Evolutionary conservation across 2,329 filamentous ascomycete genomes (phyloP), one percentile per base, ranked within the genome.

Genomic region (Colletotrichum nymphaeae): DNA sequence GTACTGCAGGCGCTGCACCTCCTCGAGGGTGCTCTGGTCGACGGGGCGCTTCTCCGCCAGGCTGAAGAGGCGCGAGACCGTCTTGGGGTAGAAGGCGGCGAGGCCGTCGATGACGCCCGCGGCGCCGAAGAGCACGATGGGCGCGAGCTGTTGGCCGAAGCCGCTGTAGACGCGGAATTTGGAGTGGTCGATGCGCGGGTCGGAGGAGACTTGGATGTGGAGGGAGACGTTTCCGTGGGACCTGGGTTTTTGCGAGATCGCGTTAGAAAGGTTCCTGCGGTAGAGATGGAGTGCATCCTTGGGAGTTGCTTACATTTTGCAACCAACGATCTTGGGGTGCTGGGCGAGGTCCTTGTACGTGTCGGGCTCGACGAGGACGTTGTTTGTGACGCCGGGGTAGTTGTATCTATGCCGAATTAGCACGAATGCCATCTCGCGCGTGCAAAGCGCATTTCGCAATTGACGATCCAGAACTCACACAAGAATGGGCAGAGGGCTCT

Each of bases 101-200:
- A 92, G 84, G 19, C 90, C 92, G 74, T 93, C 92, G 72, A 93
- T 93, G 28, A 91, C 90, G 19, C 91, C 91, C 7, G 88, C 90
- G 19, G 89, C 90, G 59, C 91, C 90, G 71, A 93, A 88, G 46
- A 88, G 83, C 1, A 93, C 85, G 19, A 92, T 89, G 0, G 91
- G 90, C 0, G 90, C 87, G 11, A 93, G 86, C 80, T 93, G 91
- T 78, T 93, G 91, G 5, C 91, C 92, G 14, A 93, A 87, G 4
- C 91, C 91, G 26, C 89, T 91, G 85, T 89, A 93, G 28, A 92
- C 88, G 73, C 86, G 87, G 83, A 93, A 93, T 64, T 88, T 84
- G 26, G 84, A 79, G 78, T 91, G 89, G 80, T 92, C 86, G 78
- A 93, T 92, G 55, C 84, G 81, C 0, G 90, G 91, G 75, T 89